These are phyloP conservation scores for Hymenotorrendiella dingleyae DNA, from an alignment of 2,329 filamentous ascomycete species.

Conservation along the genomic window DNA sequence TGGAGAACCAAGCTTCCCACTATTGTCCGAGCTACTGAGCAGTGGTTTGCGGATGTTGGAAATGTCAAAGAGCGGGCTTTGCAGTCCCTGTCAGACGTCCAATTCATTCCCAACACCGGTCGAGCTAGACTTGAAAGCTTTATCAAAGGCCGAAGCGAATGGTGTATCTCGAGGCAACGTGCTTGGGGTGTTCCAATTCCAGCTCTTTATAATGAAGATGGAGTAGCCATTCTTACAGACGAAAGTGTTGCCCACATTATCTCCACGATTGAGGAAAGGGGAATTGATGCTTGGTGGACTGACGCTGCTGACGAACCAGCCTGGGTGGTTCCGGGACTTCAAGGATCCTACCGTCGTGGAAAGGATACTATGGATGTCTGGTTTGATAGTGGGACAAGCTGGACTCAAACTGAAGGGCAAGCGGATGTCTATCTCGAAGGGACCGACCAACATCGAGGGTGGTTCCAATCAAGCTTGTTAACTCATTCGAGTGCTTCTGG, in stretches of 20 bases:
- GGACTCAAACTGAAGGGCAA: constrained; percentile 54
- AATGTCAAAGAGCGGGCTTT: constrained; percentile 73
- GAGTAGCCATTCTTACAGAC: constrained; percentile 71
- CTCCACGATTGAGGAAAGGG: constrained; percentile 65
- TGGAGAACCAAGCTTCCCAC: constrained; percentile 94
- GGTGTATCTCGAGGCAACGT: constrained; percentile 95
- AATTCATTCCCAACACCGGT: constrained; percentile 73
- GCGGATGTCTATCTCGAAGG: constrained; percentile 93
- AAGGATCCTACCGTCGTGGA: constrained; percentile 62
- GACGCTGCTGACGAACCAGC: constrained; percentile 67
- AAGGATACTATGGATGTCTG: constrained; percentile 98
- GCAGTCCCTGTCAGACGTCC: constrained; percentile 61
- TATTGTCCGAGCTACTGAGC: constrained; percentile 84
- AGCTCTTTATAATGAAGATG: constrained; percentile 69
- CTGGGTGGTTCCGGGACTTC: constrained; percentile 68
- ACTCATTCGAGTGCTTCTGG: constrained; percentile 58
- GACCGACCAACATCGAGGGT: constrained; percentile 91
- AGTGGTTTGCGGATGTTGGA: constrained; percentile 95
- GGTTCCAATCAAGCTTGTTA: constrained; percentile 95
- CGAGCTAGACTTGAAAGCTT: constrained; percentile 76
- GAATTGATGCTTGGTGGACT: constrained; percentile 93
- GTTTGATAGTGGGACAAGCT: constrained; percentile 97
- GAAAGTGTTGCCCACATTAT: constrained; percentile 83
- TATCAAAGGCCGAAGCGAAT: constrained; percentile 80
- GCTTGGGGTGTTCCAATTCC: constrained; percentile 97